Base-by-base conservation (phyloP, 192 early-diverging fungal genomes). In the Pilobolus umbonatus region DNA sequence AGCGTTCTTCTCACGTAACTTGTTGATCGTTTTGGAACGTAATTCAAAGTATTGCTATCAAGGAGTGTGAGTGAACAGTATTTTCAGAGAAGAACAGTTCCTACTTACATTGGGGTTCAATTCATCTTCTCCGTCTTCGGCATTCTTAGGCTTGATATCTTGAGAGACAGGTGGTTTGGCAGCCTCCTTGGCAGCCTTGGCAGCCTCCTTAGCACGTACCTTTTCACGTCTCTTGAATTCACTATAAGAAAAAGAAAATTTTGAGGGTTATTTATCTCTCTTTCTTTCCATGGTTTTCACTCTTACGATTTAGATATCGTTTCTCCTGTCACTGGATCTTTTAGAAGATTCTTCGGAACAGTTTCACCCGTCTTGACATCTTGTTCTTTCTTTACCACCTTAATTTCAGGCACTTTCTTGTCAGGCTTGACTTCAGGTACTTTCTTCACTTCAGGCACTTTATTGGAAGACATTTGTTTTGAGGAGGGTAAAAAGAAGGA, bases 21-120 rank as follows among this genome's bases (percentile, higher is more conserved):
- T 81, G 55, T 80, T 79, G 57, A 99, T 80, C 15, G 79, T 80
- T 78, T 88, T 89, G 62, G 83, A 89, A 61, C 96, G 87, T 73
- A 95, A 87, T 79, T 99, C 96, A 83, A 99, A 99, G 87, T 98
- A 92, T 84, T 91, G 87, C 81, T 83, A 40, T 40, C 3, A 40
- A 7, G n/a, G n/a, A 40, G 19, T 25, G n/a, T 43, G 6, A 17
- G 40, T 40, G 17, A 55, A 10, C 24, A 25, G 11, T 42, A 17
- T 25, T 29, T 22, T 55, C n/a, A 29, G 12, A 34, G 22, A 40
- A 29, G 4, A 8, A 6, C 1, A 25, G 4, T 12, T 28, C n/a
- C 17, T 21, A 77, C 79, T 69, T 85, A 79, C 82, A 78, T 88
- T 89, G 47, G 91, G 95, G 76, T 84, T 93, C 63, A 94, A 75